Evolutionary conservation across 768 basidiomycete genomes (phyloP), one percentile per base, ranked within the genome.

Genomic region (Tricholoma bakamatsutake): DNA sequence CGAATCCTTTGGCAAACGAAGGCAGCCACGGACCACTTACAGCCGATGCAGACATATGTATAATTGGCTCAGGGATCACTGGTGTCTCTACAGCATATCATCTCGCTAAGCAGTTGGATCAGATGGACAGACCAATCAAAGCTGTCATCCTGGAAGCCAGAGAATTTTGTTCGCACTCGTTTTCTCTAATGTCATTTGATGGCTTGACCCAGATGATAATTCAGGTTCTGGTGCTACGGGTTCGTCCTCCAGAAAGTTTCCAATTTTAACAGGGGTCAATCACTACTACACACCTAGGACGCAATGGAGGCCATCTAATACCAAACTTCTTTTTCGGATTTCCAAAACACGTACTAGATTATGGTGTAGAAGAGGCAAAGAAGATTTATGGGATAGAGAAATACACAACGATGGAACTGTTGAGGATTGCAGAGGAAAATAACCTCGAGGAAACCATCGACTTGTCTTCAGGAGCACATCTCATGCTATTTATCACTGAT

Each of bases 211-310:
- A 27, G 47, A 28, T 54, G 34, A n/a, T 15, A n/a, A 47, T 55
- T n/a, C 66, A 85, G 87, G 87, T 68, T 82, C 85, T 54, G 88
- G 89, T 31, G 87, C 89, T 35, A 93, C 90, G 53, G 88, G 89
- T 85, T 52, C 34, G 37, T 27, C 24, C 18, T 42, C 45, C 18
- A 11, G 0, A n/a, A 6, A 43, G 49, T 48, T 21, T 12, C 31
- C 33, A 11, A 35, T 28, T 21, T 57, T 6, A 1, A 13, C 2
- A n/a, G n/a, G n/a, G 17, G 10, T 31, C 15, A 54, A 28, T 21
- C 5, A 37, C 27, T 15, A 40, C 12, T 15, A 40, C 12, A 28
- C 33, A 4, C 10, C 7, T 55, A 91, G 88, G 88, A 47, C 76
- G 90, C 28, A 93, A 92, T 60, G 90, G 89, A 1, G 88, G 90